Evolutionary conservation across 1,284 basidiomycete species (phyloP), one percentile per base, ranked within the genome.

Genomic region (Naganishia albida): DNA sequence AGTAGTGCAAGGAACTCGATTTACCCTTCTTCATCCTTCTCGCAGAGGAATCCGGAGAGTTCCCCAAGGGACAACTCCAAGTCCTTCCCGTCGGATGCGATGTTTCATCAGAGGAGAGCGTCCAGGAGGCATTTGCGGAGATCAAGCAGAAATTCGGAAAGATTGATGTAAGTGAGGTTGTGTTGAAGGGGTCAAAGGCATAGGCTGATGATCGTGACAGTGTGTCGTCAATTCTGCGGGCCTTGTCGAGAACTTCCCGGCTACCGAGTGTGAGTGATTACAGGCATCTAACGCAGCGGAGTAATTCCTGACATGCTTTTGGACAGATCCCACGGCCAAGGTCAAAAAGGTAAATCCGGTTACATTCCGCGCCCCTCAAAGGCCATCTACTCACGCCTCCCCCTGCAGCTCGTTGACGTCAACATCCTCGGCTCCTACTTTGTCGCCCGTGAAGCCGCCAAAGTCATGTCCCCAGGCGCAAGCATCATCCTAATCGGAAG

Each of bases 401-500:
- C 65, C 75, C 16, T 20, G 23, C 62, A 64, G 75, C 82, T 98
- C 62, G 89, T 90, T 74, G 91, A 93, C 74, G 87, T 97, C 82
- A 97, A 98, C 76, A 89, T 98, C 63, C 91, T 95, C 76, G 93
- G 77, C 16, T 79, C 87, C 18, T 93, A 91, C 82, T 95, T 88
- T 81, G 95, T 93, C 38, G 94, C 95, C 3, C 87, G 93, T 30
- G 93, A 97, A 78, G 93, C 90, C 1, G 91, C 92, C 65, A 83
- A 83, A 74, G 76, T 79, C 70, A 84, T 84, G 83, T 74, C 80
- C 25, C 72, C 70, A 79, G 87, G 75, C 80, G 93, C 93, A 10
- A 88, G 88, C 62, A 91, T 97, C 74, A 85, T 93, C 68, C 83
- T 98, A 67, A 87, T 98, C 66, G 87, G 90, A 2, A 91, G 88